Conservation (phyloP, 441 rosid genomes). For the Bruguiera hainesii region DNA sequence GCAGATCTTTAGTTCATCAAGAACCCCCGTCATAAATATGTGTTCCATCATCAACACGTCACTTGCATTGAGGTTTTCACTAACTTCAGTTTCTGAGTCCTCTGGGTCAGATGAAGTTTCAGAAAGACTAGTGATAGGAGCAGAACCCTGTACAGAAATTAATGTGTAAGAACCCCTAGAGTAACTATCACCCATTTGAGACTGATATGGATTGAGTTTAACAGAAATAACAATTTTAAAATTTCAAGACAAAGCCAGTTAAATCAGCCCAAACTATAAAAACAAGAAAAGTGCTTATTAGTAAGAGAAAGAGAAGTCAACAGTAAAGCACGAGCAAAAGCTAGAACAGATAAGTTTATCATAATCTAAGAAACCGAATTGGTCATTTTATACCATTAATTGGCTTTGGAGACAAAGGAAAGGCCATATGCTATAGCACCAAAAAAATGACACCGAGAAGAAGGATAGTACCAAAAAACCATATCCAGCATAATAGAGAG, state of each 20-base stretch:
- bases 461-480: not conserved
- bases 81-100: constrained; percentile 62
- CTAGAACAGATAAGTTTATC: not conserved
- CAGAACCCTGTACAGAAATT: constrained; percentile 60
- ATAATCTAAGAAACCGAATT: not conserved
- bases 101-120: constrained; percentile 87
- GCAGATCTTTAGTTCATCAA: constrained; percentile 87
- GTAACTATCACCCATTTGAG: no score
- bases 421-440: no score
- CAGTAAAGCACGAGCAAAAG: not conserved
- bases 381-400: no score
- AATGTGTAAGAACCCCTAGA: constrained; percentile 7
- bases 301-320: not conserved
- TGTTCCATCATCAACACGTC: constrained; percentile 55
- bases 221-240: no score
- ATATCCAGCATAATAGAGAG: not conserved
- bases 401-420: no score
- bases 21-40: constrained; percentile 78
- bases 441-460: not conserved
- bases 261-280: not conserved
- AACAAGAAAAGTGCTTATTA: not conserved
- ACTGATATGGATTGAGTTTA: no score
- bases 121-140: constrained; percentile 78
- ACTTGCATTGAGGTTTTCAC: constrained; percentile 33
- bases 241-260: not conserved